These are phyloP conservation scores for Nakazawaea pomicola DNA, from an alignment of 805 yeast genomes.

Conservation along the genomic window DNA sequence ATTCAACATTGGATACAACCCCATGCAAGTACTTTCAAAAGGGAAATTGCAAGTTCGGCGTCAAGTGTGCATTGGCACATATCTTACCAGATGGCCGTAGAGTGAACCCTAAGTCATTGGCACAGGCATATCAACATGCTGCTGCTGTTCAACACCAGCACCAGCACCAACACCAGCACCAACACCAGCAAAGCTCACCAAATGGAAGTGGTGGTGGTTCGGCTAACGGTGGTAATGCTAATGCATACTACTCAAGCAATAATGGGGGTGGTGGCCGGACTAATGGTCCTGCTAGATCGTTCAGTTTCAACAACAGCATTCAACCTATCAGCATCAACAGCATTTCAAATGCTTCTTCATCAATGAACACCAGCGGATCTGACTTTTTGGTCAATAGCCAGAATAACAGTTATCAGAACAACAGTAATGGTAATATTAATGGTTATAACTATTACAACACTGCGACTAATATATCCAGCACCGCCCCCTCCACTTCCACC, in stretches of 20 bases:
- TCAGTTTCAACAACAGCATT: constrained; percentile 4
- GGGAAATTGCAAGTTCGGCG: constrained; percentile 96
- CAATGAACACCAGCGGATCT: constrained; percentile 1
- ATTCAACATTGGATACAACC: constrained; percentile 44
- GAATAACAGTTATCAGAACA: constrained; percentile 1
- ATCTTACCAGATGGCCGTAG: constrained; percentile 84
- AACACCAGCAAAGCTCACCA: too few species aligned
- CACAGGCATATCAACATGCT: constrained; percentile 24
- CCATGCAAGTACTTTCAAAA: constrained; percentile 93
- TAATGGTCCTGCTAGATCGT: background rate
- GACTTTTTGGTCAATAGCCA: constrained; percentile 11
- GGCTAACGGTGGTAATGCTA: background rate
- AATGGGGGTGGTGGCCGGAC: constrained; percentile 9
- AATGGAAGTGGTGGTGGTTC: too few species aligned
- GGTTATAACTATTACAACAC: constrained; percentile 10
- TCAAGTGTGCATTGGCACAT: constrained; percentile 92
- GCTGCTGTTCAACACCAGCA: constrained; percentile 11
- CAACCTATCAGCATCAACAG: constrained; percentile 2
- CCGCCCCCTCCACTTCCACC: constrained; percentile 13
- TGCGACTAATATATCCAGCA: constrained; percentile 13
- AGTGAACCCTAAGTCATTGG: constrained; percentile 47
- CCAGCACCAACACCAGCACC: constrained; percentile 12
- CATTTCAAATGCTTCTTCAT: constrained; percentile 2
- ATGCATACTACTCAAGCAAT: background rate
- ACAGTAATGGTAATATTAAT: background rate